phyloP scores from a whole-genome alignment of 305 asterid species.

The Fraxinus sp. region DNA sequence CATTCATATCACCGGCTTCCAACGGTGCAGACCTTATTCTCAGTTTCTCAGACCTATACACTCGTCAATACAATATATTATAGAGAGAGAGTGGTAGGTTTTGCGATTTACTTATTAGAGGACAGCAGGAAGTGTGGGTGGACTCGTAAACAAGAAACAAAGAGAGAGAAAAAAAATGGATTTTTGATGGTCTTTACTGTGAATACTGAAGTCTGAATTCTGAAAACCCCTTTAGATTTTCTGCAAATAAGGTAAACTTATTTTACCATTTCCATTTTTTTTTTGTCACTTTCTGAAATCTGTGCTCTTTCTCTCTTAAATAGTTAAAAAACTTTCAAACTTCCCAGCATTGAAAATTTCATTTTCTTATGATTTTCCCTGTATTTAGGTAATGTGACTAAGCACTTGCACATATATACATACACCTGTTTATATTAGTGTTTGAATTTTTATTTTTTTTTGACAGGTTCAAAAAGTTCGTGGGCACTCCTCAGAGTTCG shows the following conservation, averaged over 20 bases:
- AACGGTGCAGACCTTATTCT: conserved; percentile 6
- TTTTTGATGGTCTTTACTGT: conserved; percentile 13
- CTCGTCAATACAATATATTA: background rate
- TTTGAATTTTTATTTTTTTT: conserved; percentile 3
- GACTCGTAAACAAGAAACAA: conserved; percentile 19
- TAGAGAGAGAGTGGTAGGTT: background rate
- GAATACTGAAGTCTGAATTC: conserved; percentile 16
- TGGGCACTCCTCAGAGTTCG: conserved; percentile 24
- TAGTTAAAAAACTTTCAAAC: conserved; percentile 16
- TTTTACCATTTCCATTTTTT: conserved; percentile 20
- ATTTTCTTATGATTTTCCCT: conserved; percentile 27
- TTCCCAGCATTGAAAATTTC: conserved; percentile 22
- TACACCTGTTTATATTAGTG: conserved; percentile 12
- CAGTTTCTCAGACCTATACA: conserved; percentile 32
- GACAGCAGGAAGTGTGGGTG: conserved; percentile 8
- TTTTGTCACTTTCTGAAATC: conserved; percentile 26
- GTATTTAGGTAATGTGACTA: conserved; percentile 25
- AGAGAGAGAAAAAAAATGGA: background rate
- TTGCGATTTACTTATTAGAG: background rate
- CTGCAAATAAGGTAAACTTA: conserved; percentile 41
- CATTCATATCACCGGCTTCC: conserved; percentile 17
- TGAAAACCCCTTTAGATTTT: conserved; percentile 31
- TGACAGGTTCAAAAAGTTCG: conserved; percentile 30
- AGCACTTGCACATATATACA: conserved; percentile 11
- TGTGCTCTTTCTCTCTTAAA: conserved; percentile 15